Conservation (phyloP, 2,329 filamentous ascomycete genomes). For the Malbranchea cinnamomea region DNA sequence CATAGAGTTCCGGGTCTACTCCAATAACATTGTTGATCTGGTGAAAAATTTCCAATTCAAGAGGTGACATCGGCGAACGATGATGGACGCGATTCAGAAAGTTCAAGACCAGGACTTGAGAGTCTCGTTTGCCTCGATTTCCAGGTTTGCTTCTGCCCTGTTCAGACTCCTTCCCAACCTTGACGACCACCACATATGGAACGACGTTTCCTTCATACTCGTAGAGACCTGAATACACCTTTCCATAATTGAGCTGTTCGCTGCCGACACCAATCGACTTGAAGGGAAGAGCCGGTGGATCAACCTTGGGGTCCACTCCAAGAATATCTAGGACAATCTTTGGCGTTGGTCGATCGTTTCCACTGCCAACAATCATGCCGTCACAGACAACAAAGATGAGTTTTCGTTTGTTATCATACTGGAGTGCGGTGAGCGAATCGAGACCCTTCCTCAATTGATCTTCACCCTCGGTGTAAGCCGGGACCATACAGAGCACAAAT, state of each 20-base stretch:
- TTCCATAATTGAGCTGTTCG: conserved; percentile 94
- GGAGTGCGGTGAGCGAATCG: conserved; percentile 82
- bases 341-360: conserved; percentile 90
- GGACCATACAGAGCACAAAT: conserved; percentile 96
- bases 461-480: conserved; percentile 95
- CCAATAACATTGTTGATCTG: conserved; percentile 99
- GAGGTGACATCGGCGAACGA: conserved; percentile 80
- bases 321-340: conserved; percentile 97
- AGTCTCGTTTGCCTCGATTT: conserved; percentile 97
- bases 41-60: conserved; percentile 96
- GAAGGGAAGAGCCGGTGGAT: conserved; percentile 86
- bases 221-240: conserved; percentile 95
- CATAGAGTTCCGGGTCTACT: conserved; percentile 91
- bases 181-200: conserved; percentile 88
- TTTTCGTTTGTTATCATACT: conserved; percentile 98
- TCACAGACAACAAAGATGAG: conserved; percentile 94
- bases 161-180: conserved; percentile 94
- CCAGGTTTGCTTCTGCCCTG: conserved; percentile 82
- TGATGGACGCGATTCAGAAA: conserved; percentile 98
- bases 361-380: conserved; percentile 88
- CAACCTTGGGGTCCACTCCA: conserved; percentile 90
- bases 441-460: conserved; percentile 85
- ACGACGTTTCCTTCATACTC: conserved; percentile 97
- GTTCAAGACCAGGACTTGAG: conserved; percentile 87
- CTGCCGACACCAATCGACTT: conserved; percentile 78